Base-by-base conservation (phyloP, 345 rosid genomes). In the Arabidopsis thaliana region DNA sequence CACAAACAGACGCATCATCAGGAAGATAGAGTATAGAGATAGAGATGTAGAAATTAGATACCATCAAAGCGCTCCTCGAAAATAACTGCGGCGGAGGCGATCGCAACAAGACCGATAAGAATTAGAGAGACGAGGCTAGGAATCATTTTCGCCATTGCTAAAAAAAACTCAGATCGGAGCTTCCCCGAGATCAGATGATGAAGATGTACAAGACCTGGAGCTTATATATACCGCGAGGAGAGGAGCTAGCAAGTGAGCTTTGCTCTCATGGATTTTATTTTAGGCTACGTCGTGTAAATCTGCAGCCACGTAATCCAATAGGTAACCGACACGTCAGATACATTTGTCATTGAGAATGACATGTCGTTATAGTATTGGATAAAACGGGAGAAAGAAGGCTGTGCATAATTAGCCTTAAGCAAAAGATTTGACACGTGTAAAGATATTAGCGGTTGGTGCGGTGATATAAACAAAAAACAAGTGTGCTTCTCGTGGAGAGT, bases 41-140 rank as follows among this genome's bases (percentile, higher is more conserved):
- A 30, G 74, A 64, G 11, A 55, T 32, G 30, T 30, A 38, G 33
- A 50, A 1, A 28, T 2, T 28, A 32, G 33, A 24, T 86, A 95
- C 99, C 97, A 25, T 89, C 91, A 72, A 92, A 94, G 10, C 89
- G 97, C 36, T 94, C 98, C 73, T 94, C 98, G 81, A 95, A 95
- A 84, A 89, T 82, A 55, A 92, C 93, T 24, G 73, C 64, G 4
- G 98, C 93, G 4, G 88, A 85, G 37, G 90, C 87, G 76, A 87
- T 46, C 34, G 84, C 85, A 1, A 84, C 50, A 34, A 88, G 79
- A 8, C 83, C 58, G 56, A 85, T 51, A 4, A 89, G 71, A 9
- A 83, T 30, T 14, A 84, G 41, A 22, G 79, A 80, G 51, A 80
- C 34, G 53, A 78, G 9, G 53, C 16, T 82, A 78, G 79, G 81